A percentile compares a stretch with the other conserved stretches of the same genome.
Evolutionary conservation across 208 protist genomes (phyloP).

Genomic region (Trypanosoma conorhini): DNA sequence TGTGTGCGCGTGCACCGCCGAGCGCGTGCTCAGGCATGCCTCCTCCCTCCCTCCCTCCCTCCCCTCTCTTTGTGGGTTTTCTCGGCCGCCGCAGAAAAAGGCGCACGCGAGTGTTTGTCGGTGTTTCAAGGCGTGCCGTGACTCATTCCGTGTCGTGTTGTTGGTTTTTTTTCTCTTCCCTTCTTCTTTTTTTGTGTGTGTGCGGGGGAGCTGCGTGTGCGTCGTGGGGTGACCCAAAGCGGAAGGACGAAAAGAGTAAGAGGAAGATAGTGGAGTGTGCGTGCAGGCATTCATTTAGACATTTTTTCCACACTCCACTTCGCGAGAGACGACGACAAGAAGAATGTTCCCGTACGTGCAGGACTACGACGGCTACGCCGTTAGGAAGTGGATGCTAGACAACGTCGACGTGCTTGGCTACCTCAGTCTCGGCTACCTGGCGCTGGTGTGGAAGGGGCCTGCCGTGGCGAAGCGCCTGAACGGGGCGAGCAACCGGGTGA

Average conservation of each 20-base stretch:
- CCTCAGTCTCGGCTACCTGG: conserved; percentile 34
- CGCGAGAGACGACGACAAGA: background rate
- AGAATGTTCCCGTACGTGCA: conserved; percentile 50
- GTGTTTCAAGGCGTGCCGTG: no score
- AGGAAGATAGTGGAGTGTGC: background rate
- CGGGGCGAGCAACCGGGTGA: conserved; percentile 4
- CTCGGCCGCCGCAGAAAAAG: no score
- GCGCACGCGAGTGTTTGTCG: no score
- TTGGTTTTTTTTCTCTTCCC: no score
- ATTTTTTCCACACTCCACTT: background rate
- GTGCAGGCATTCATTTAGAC: background rate
- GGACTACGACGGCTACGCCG: conserved; percentile 63
- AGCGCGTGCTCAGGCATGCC: no score
- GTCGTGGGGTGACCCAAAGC: no score
- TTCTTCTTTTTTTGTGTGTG: no score
- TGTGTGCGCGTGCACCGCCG: background rate
- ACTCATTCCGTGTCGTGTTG: no score
- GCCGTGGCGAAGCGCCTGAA: conserved; percentile 28
- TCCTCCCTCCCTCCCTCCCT: background rate
- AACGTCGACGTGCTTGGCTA: conserved; percentile 61
- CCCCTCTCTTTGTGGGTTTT: background rate
- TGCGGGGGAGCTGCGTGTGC: no score
- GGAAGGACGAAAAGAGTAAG: background rate
- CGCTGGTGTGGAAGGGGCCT: conserved; percentile 36
- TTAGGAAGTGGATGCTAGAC: conserved; percentile 49